Base-by-base conservation (phyloP, 169 alveolate genomes). In the Eimeria acervulina region DNA sequence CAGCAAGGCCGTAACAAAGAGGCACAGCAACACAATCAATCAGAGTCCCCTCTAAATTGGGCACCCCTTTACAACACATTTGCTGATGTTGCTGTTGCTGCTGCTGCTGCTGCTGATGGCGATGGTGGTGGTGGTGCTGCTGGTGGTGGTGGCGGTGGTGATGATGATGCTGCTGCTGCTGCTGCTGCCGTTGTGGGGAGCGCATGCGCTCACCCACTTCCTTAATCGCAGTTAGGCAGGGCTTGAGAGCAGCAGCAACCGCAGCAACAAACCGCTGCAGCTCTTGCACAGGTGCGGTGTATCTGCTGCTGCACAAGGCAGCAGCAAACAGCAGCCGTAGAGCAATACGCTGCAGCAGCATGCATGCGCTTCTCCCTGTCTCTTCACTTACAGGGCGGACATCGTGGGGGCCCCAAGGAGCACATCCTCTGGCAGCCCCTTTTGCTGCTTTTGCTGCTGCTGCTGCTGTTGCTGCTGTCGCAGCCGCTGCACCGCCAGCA, bases 1-100 rank as follows among this genome's bases (percentile, higher is more conserved):
- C 96, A 1, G 93, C 80, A 12, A 93, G 80, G 33, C 94, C 96
- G 40, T 93, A 93, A 42, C 74, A 81, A 4, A 66, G 63, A 13
- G 96, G 96, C 33, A 93, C 38, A 19, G 94, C 96, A 51, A 93
- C 96, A 38, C 42, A 44, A 52, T 93, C 96, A 19, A 93, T 7
- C 55, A 83, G 47, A 17, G 96, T 81, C 28, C 88, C 80, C 44
- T 83, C 89, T 10, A 89, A 28, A 74, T 40, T 28, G 23, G 95
- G 95, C 10, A 89, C 36, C 21, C 87, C 87, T 13, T 10, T 28
- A 74, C 87, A 87, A 36, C 93, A 87, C 42, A 2, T 6, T 3
- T 55, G 38, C 74, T 44, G 84, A 42, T 40, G 31, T 17, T 68
- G 95, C 55, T 68, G 83, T 87, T 28, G 28, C 95, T 88, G 66